Evolutionary conservation across 2,329 filamentous ascomycete species (phyloP), one percentile per base, ranked within the genome.

Genomic region (Teratosphaeria gauchensis): DNA sequence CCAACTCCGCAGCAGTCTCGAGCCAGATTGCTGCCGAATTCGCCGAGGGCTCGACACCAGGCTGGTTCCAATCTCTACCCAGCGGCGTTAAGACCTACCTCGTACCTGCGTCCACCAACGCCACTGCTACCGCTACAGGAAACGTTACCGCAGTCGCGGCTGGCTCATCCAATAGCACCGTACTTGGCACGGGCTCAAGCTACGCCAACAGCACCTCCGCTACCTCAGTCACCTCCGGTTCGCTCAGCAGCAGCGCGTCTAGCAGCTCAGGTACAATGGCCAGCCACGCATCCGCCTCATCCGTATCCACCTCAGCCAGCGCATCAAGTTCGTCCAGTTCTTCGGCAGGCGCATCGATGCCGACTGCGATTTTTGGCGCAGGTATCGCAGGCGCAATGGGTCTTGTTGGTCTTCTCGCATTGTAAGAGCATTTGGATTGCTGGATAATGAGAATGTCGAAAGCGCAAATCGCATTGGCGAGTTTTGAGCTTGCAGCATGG

Each of bases 21-120:
- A 67, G 71, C 11, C 66, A 73, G 51, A 72, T 80, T 66, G 71
- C 71, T 12, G 75, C 76, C 8, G 72, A 77, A 53, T 72, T 79
- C 69, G 65, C 70, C 11, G 74, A 73, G 33, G 74, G 76, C 65
- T 66, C 71, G 32, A 74, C 73, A 19, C 76, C 77, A 19, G 61
- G 68, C 3, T 79, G 77, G 77, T 79, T 76, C 69, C 66, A 71
- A 8, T 71, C 73, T 8, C 73, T 79, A 3, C 77, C 77, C 6
- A 65, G 71, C 52, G 75, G 76, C 58, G 71, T 80, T 53, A 72
- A 79, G 70, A 73, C 68, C 53, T 74, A 74, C 61, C 69, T 79
- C 53, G 65, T 76, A 30, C 64, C 72, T n/a, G 28, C 55, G 57
- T 59, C 59, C 31, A 60, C 61, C 53, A 58, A 58, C 61, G 55